Evolutionary conservation across 441 rosid genomes (phyloP), one percentile per base, ranked within the genome.

Genomic region (Eutrema salsugineum): DNA sequence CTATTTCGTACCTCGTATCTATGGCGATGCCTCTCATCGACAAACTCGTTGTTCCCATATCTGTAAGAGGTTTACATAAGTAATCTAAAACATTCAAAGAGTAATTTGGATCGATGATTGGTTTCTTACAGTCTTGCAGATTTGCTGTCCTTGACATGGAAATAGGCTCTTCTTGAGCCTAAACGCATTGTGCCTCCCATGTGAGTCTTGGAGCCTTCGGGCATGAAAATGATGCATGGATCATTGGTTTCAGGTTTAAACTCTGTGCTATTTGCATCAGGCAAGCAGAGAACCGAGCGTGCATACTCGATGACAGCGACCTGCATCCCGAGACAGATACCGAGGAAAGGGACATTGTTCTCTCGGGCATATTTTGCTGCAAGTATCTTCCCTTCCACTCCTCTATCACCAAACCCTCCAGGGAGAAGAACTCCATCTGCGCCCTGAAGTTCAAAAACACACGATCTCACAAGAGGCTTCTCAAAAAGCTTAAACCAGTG

Each of bases 301-400:
- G 98, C 90, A 71, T 77, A 88, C 79, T 95, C 99, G 19, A 95
- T 88, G 55, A 95, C 98, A 62, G 98, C 99, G 63, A 83, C 51
- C 64, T 95, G 99, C 98, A 95, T 95, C 71, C 98, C 99, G 4
- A 95, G 85, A 66, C 99, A 95, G 54, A 95, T 93, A 68, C 99
- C 99, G 15, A 95, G 95, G 80, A 65, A 95, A 32, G 99, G 99
- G 57, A 89, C 51, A 71, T 78, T 83, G 71, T 89, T 88, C 82
- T 95, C 94, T 71, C 99, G 82, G 1, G 97, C 97, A 70, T 86
- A 85, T 59, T 86, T 89, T n/a, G 98, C 91, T 28, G 98, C 94
- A 66, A 83, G 77, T 83, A 95, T 91, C 83, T 91, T 95, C 61
- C 99, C 99, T 76, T 88, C 78, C 70, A 95, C 95, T 24, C 99